phyloP scores from a whole-genome alignment of 106 monocot species.

The Apostasia ramifera region DNA sequence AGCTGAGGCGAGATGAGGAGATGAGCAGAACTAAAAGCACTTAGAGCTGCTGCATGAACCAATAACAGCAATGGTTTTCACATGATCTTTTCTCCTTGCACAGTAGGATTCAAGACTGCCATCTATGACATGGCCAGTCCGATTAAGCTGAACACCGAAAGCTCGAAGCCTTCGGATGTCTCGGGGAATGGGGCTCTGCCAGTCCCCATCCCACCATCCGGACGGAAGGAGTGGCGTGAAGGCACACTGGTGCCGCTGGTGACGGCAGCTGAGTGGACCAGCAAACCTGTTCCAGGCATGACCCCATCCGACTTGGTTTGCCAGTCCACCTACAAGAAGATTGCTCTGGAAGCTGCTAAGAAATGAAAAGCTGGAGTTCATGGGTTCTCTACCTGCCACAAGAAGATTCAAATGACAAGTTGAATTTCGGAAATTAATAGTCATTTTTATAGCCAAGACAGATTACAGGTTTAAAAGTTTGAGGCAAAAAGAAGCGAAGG shows the following conservation, averaged over 20 bases:
- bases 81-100: constrained; percentile 47
- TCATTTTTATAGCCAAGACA: background rate
- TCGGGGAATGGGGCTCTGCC: constrained; percentile 78
- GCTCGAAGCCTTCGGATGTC: constrained; percentile 45
- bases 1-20: too few relatives aligned
- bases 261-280: constrained; percentile 66
- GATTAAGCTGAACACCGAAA: constrained; percentile 59
- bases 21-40: too few relatives aligned
- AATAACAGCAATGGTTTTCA: constrained; percentile 32
- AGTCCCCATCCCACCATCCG: constrained; percentile 86
- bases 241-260: constrained; percentile 76
- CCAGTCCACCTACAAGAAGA: constrained; percentile 45
- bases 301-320: constrained; percentile 75
- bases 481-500: too few relatives aligned
- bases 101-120: constrained; percentile 40
- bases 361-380: constrained; percentile 47
- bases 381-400: constrained; percentile 33
- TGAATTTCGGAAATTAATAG: background rate
- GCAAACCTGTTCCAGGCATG: constrained; percentile 89
- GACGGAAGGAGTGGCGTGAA: constrained; percentile 69
- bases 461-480: too few relatives aligned
- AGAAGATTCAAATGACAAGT: background rate
- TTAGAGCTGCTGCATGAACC: background rate
- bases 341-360: constrained; percentile 87
- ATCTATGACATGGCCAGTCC: constrained; percentile 42